phyloP scores from a whole-genome alignment of 1,284 basidiomycete species.

The Melampsora americana region DNA sequence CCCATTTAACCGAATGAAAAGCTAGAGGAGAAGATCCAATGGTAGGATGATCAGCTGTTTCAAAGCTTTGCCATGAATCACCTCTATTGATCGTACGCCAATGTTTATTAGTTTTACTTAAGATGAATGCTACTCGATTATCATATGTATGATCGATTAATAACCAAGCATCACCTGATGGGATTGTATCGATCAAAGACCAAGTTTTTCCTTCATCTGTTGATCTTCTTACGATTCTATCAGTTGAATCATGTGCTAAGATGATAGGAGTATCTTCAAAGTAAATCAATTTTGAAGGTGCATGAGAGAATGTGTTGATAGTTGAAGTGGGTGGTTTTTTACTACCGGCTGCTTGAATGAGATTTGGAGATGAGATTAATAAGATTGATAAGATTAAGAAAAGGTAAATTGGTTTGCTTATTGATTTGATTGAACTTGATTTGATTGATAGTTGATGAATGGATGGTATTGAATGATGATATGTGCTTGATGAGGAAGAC shows the following conservation, averaged over 20 bases:
- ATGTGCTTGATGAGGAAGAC: not conserved
- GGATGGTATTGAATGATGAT: not conserved
- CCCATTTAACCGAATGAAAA: constrained; percentile 66
- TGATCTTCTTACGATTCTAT: constrained; percentile 71
- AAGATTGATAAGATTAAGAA: constrained; percentile 8
- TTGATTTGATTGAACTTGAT: too few species aligned
- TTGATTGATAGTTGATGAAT: not conserved
- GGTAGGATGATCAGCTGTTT: constrained; percentile 65
- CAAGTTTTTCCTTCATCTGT: constrained; percentile 86
- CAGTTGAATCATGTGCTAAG: constrained; percentile 73
- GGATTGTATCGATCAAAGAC: constrained; percentile 65
- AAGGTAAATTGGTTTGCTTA: not conserved
- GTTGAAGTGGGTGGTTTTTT: constrained; percentile 13
- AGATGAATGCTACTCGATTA: constrained; percentile 73
- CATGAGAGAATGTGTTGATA: constrained; percentile 46
- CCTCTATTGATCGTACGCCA: constrained; percentile 82
- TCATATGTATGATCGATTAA: constrained; percentile 85
- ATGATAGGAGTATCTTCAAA: constrained; percentile 61
- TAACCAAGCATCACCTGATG: constrained; percentile 64
- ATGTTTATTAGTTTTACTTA: constrained; percentile 69
- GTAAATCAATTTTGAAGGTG: constrained; percentile 58
- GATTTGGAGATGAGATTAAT: not conserved
- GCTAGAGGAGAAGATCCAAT: constrained; percentile 66
- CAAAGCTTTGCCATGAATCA: constrained; percentile 75
- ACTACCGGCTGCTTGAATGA: not conserved